Base-by-base conservation (phyloP, 768 basidiomycete species). In the Mycena amicta region DNA sequence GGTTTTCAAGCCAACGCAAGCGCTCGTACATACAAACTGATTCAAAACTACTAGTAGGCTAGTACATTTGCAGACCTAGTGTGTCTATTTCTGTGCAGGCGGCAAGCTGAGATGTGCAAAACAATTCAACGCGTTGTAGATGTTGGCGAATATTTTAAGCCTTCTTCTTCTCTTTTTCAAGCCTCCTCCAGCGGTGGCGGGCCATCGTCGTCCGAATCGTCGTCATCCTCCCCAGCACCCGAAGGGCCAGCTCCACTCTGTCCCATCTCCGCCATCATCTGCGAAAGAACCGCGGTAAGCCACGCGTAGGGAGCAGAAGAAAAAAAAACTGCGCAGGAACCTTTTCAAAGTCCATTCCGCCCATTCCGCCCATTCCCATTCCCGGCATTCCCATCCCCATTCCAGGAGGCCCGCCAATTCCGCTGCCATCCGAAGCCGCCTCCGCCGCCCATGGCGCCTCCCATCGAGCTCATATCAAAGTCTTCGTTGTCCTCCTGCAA, bases 101-200 rank as follows among this genome's bases (percentile, higher is more conserved):
- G n/a, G n/a, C n/a, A n/a, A n/a, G n/a, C n/a, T n/a, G n/a, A 61
- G 40, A 45, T 23, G 15, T 43, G 16, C 54, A 56, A 66, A 39
- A 51, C 23, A 37, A 57, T 39, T 33, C 39, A 12, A 30, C 39
- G 50, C 49, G 50, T 27, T n/a, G 30, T 51, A 20, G 22, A 30
- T 22, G 18, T 28, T 45, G 18, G 33, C 33, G 33, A 8, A 45
- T 45, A 45, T 45, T 45, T 45, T 45, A 16, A 13, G 43, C 5
- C 23, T 69, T 74, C 78, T 67, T 81, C 81, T 47, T 74, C 27
- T 22, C 43, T 16, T 45, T n/a, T 45, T 45, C 43, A 80, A 28
- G 77, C 78, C n/a, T 86, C 84, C 75, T 93, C 92, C 47, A 93
- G 87, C 65, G 91, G 89, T 52, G 92, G 92, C 55, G 90, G 90